A percentile compares a stretch with the other conserved stretches of the same genome.
These are phyloP conservation scores for Ceratocystis huliohia DNA, from an alignment of 2,329 filamentous ascomycete genomes.

Conservation along the genomic window DNA sequence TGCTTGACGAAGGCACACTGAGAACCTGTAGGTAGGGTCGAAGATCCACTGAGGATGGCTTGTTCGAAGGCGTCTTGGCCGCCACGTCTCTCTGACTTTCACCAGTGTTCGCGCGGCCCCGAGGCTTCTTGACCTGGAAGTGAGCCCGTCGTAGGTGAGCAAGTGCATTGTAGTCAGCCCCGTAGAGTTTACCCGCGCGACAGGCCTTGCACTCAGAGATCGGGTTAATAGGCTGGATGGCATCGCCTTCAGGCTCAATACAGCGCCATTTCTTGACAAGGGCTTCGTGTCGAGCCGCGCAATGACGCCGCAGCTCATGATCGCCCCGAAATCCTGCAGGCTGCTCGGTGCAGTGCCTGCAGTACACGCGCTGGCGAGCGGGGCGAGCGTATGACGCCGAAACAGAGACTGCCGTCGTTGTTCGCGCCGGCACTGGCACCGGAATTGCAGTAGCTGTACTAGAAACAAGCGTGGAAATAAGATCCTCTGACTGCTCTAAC, in stretches of 20 bases:
- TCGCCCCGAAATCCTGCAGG: slow-evolving; percentile 74
- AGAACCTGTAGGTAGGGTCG: slow-evolving; percentile 16
- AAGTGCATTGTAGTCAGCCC: slow-evolving; percentile 87
- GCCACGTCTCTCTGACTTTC: slow-evolving; percentile 22
- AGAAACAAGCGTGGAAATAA: background rate
- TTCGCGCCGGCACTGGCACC: background rate
- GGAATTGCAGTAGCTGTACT: background rate
- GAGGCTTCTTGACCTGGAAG: slow-evolving; percentile 54
- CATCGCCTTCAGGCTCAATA: slow-evolving; percentile 35
- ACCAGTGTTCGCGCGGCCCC: slow-evolving; percentile 29
- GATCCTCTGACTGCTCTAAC: background rate
- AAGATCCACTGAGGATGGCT: slow-evolving; percentile 17
- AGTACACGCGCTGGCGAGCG: slow-evolving; percentile 39
- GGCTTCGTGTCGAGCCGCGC: slow-evolving; percentile 49
- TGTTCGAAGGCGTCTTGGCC: slow-evolving; percentile 11
- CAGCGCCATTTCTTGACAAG: slow-evolving; percentile 46
- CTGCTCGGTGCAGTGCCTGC: slow-evolving; percentile 55
- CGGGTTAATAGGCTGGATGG: slow-evolving; percentile 30
- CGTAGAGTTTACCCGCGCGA: slow-evolving; percentile 62
- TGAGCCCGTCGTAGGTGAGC: slow-evolving; percentile 80
- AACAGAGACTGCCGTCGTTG: no score
- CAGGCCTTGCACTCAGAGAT: slow-evolving; percentile 78
- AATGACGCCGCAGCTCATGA: slow-evolving; percentile 64
- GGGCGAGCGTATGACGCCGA: slow-evolving; percentile 3
- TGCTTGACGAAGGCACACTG: background rate